A percentile compares a stretch with the other conserved stretches of the same genome.
phyloP scores from a whole-genome alignment of 2,329 filamentous ascomycete genomes.

The Aspergillus vadensis region DNA sequence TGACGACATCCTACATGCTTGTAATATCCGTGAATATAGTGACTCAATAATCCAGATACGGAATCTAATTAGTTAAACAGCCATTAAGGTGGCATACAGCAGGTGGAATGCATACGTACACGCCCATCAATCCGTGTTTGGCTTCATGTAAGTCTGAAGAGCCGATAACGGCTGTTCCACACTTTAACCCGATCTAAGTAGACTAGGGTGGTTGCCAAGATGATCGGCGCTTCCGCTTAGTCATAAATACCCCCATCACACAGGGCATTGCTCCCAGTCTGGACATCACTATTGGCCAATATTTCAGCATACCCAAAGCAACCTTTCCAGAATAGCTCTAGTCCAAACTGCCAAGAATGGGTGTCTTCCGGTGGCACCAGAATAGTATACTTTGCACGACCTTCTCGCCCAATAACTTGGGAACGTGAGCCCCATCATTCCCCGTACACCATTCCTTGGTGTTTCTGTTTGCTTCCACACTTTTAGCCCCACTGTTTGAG shows the following conservation, averaged over 20 bases:
- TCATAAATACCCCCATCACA: not conserved
- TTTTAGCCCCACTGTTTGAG: too few relatives aligned
- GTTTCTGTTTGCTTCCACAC: too few relatives aligned
- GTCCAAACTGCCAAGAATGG: not conserved
- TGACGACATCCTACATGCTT: too few relatives aligned
- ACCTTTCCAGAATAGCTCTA: not conserved
- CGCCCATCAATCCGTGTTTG: not conserved
- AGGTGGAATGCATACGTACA: not conserved
- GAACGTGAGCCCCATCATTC: not conserved
- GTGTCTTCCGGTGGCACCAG: not conserved
- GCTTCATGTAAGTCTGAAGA: not conserved
- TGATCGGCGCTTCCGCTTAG: constrained; percentile 1
- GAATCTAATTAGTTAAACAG: too few relatives aligned
- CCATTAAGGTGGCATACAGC: too few relatives aligned
- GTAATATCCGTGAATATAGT: too few relatives aligned
- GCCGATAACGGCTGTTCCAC: not conserved
- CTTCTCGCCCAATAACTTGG: not conserved
- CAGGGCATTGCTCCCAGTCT: not conserved
- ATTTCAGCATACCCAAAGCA: too few relatives aligned
- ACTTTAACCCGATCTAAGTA: not conserved
- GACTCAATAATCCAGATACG: too few relatives aligned
- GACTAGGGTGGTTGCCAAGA: not conserved
- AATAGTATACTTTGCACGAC: not conserved
- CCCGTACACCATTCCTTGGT: too few relatives aligned
- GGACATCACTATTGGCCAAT: not conserved